Percentiles rank a stretch among this genome's conserved stretches.
Conservation (phyloP, 1,139 yeast species). For the Ashbya aceris region DNA sequence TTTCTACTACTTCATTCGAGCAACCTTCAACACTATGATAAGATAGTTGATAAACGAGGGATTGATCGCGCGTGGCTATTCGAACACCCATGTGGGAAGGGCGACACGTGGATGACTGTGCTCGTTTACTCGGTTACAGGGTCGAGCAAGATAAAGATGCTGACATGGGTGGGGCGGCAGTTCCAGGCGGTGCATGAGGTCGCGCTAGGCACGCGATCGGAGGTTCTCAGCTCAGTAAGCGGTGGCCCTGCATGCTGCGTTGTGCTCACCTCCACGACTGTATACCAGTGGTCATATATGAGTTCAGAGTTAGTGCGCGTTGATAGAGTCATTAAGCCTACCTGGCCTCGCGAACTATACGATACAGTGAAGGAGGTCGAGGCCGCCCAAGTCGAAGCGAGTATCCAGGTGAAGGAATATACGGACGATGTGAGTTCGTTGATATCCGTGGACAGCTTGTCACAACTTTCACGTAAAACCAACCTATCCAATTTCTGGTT, state of each 20-base stretch:
- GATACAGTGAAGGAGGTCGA: slow-evolving; percentile 14
- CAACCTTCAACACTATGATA: slow-evolving; percentile 26
- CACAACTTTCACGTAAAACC: slow-evolving; percentile 13
- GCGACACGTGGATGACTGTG: slow-evolving; percentile 12
- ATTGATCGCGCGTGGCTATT: slow-evolving; percentile 22
- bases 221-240: slow-evolving; percentile 15
- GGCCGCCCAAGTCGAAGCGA: background rate
- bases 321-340: slow-evolving; percentile 16
- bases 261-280: slow-evolving; percentile 17
- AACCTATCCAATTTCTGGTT: slow-evolving; percentile 15
- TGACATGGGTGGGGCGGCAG: slow-evolving; percentile 23
- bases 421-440: slow-evolving; percentile 1
- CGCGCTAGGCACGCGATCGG: slow-evolving; percentile 15
- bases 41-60: slow-evolving; percentile 26
- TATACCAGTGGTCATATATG: slow-evolving; percentile 21
- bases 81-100: slow-evolving; percentile 8
- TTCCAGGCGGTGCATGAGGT: slow-evolving; percentile 22
- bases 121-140: slow-evolving; percentile 18
- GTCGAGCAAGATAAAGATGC: slow-evolving; percentile 16
- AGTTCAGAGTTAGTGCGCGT: slow-evolving; percentile 11
- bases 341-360: slow-evolving; percentile 17
- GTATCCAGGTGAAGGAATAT: background rate
- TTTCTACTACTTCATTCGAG: slow-evolving; percentile 23
- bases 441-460: slow-evolving; percentile 8
- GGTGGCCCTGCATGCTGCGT: slow-evolving; percentile 13